Conservation (phyloP, 257 asterid genomes). For the Scutellaria minor region DNA sequence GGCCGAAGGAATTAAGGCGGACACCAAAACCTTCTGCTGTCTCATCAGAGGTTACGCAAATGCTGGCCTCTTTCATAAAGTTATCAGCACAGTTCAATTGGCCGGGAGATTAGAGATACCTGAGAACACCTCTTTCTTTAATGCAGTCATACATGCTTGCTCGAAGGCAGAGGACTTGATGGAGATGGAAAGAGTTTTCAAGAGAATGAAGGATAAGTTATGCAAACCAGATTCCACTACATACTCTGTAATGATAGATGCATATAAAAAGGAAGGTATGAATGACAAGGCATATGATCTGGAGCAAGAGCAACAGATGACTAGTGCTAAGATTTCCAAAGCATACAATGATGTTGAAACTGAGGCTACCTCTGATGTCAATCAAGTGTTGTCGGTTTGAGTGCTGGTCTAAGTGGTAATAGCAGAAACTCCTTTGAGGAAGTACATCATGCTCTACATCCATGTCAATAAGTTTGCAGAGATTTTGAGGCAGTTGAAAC, state of each 20-base stretch:
- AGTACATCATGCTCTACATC: neutral
- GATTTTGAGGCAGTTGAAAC: neutral
- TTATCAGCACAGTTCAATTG: conserved; percentile 69
- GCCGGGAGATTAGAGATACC: conserved; percentile 88
- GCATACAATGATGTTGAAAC: conserved; percentile 35
- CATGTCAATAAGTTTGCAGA: neutral
- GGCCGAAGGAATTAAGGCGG: conserved; percentile 75
- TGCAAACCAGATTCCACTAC: conserved; percentile 76
- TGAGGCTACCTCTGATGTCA: conserved; percentile 33
- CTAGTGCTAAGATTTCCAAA: conserved; percentile 31
- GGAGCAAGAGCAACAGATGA: conserved; percentile 64
- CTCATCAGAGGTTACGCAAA: conserved; percentile 84
- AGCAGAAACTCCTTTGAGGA: neutral
- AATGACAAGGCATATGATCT: conserved; percentile 71
- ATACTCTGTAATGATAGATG: conserved; percentile 74
- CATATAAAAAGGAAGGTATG: conserved; percentile 85
- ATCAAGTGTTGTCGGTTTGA: conserved; percentile 26
- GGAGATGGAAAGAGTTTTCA: conserved; percentile 91
- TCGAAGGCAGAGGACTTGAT: conserved; percentile 79
- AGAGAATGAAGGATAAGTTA: conserved; percentile 77
- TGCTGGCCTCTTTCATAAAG: conserved; percentile 82
- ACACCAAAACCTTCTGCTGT: conserved; percentile 88
- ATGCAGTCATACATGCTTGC: conserved; percentile 82
- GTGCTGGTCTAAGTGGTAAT: neutral
- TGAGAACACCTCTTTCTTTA: conserved; percentile 81